Evolutionary conservation across 2,329 filamentous ascomycete genomes (phyloP).

Genomic region (Fusarium sp.): DNA sequence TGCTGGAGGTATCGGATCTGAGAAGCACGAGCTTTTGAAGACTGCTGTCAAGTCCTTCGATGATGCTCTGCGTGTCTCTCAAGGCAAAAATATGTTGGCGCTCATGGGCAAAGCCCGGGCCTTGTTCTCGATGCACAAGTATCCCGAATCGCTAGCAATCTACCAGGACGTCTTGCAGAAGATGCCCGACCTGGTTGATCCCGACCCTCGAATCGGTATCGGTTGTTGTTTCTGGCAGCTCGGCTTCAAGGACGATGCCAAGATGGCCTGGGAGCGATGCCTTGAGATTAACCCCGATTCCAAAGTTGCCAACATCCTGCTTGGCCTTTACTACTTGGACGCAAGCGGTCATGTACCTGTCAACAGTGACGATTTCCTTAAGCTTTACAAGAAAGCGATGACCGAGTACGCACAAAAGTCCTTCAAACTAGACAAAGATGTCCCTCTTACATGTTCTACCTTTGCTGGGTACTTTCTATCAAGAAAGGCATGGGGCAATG

Average conservation of each 20-base stretch:
- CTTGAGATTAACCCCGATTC: conserved; percentile 84
- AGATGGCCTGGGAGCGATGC: conserved; percentile 87
- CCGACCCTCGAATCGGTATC: conserved; percentile 94
- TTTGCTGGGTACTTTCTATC: conserved; percentile 92
- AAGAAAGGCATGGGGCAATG: conserved; percentile 81
- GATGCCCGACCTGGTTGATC: conserved; percentile 88
- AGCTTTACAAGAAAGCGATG: conserved; percentile 92
- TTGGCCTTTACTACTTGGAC: conserved; percentile 91
- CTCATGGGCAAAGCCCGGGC: conserved; percentile 89
- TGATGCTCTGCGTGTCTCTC: conserved; percentile 86
- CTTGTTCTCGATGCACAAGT: conserved; percentile 87
- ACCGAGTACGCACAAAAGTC: conserved; percentile 93
- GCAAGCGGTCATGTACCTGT: conserved; percentile 84
- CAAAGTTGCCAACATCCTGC: conserved; percentile 88
- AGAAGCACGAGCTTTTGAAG: conserved; percentile 82
- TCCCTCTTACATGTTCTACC: conserved; percentile 88
- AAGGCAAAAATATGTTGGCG: conserved; percentile 90
- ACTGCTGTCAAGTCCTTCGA: conserved; percentile 94
- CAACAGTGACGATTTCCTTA: conserved; percentile 85
- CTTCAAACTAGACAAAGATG: conserved; percentile 92
- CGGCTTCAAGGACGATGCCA: conserved; percentile 92
- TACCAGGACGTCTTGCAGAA: conserved; percentile 90
- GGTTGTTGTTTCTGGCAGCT: conserved; percentile 98
- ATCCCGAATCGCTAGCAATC: conserved; percentile 80
- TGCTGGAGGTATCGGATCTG: conserved; percentile 74